A percentile compares a stretch with the other conserved stretches of the same genome.
phyloP scores from a whole-genome alignment of 1,284 basidiomycete genomes.

The Papiliotrema flavescens region DNA sequence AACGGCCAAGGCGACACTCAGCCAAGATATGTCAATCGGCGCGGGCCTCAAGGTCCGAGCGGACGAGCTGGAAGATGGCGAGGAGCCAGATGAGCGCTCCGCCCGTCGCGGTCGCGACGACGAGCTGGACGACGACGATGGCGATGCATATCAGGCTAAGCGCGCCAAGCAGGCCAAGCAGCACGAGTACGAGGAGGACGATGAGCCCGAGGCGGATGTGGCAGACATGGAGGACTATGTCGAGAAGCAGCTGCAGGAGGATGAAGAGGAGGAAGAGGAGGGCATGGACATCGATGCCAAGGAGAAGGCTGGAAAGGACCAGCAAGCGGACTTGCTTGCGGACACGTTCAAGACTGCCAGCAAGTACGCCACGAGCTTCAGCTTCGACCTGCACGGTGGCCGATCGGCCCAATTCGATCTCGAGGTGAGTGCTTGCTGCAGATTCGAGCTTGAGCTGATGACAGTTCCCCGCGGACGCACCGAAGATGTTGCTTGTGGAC shows the following conservation, averaged over 20 bases:
- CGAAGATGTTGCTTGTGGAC: conserved; percentile 87
- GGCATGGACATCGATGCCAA: conserved; percentile 49
- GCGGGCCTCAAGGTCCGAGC: conserved; percentile 60
- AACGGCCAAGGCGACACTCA: conserved; percentile 75
- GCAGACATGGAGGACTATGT: conserved; percentile 61
- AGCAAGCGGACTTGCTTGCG: conserved; percentile 47
- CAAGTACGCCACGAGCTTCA: conserved; percentile 61
- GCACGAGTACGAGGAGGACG: conserved; percentile 64
- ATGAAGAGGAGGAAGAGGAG: conserved; percentile 47
- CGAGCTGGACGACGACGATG: conserved; percentile 64
- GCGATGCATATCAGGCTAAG: conserved; percentile 70
- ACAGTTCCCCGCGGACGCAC: conserved; percentile 57
- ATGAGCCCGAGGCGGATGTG: conserved; percentile 56
- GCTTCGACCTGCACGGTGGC: conserved; percentile 61
- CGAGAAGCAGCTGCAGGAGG: conserved; percentile 57
- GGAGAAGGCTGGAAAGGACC: conserved; percentile 51
- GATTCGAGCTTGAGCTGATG: conserved; percentile 53
- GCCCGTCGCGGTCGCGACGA: conserved; percentile 47
- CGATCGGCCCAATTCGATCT: conserved; percentile 72
- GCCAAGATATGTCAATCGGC: conserved; percentile 78
- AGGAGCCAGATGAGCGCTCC: conserved; percentile 53
- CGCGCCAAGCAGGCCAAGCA: conserved; percentile 60
- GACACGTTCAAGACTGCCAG: conserved; percentile 52
- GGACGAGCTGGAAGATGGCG: conserved; percentile 48
- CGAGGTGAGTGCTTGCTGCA: conserved; percentile 58